phyloP scores from a whole-genome alignment of 2,329 filamentous ascomycete species.

The Talaromyces sp. region DNA sequence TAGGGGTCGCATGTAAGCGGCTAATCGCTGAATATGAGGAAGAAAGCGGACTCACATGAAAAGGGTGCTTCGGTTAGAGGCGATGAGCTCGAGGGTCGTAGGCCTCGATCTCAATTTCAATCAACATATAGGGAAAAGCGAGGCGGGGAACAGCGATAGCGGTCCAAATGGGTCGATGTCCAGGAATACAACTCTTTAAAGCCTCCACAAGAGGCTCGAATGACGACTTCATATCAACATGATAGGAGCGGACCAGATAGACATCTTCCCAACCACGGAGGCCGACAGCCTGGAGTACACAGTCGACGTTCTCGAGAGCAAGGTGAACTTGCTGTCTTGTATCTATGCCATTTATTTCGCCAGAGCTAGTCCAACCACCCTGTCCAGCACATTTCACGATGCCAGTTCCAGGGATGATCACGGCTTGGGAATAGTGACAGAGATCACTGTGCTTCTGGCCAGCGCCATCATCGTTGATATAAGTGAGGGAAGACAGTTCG shows the following conservation, averaged over 20 bases:
- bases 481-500: neutral
- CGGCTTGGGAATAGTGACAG: neutral
- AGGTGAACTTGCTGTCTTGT: neutral
- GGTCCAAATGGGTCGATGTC: neutral
- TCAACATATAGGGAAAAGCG: neutral
- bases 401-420: neutral
- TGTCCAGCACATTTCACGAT: neutral
- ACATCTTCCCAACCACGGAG: neutral
- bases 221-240: neutral
- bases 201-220: neutral
- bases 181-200: neutral
- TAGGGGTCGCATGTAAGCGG: too few relatives aligned
- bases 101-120: neutral
- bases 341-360: neutral
- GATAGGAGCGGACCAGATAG: neutral
- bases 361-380: neutral
- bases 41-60: too few relatives aligned
- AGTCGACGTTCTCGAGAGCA: neutral
- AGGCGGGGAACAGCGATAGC: neutral
- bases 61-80: too few relatives aligned
- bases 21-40: too few relatives aligned
- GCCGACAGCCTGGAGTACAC: neutral
- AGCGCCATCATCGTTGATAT: neutral
- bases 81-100: too few relatives aligned
- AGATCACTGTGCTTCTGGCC: neutral